Evolutionary conservation across 306 rosid genomes (phyloP), one percentile per base, ranked within the genome.

Genomic region (Hylodesmum podocarpum): DNA sequence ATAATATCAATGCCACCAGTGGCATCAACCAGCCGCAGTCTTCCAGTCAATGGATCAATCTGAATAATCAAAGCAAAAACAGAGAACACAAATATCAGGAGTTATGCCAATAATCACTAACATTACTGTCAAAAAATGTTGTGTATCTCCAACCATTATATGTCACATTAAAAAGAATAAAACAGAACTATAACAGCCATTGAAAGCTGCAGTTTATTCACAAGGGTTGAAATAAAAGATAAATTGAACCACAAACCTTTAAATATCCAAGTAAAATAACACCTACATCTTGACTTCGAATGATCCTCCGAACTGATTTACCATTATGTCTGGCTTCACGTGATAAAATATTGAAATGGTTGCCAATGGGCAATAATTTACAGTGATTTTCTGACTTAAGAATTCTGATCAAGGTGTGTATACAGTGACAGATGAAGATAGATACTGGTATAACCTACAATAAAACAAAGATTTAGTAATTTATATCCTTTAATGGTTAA

Each of bases 11-110:
- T 83, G 62, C 87, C 82, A 46, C 95, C 95, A 70, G 96, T 92
- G 12, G 88, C 90, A 81, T 95, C 98, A 85, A 88, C 90, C 85
- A 95, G 80, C 83, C 85, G 98, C 78, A 95, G 85, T 85, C 88
- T 86, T 80, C 92, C 89, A 41, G 93, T 87, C 40, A 74, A 59
- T 57, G 85, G 87, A 77, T 85, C 85, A 78, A 87, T 72, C 98
- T 94, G 89, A 72, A 78, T 61, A 75, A 74, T 53, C 79, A 82
- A 44, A 47, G 78, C 57, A 66, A 19, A 69, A 47, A 24, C 37
- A 40, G 18, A 59, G 51, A 51, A 79, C 70, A 72, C 49, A 41
- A 72, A 40, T 39, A 69, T 31, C 19, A 55, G 59, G 24, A 49
- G 62, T 61, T 27, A 37, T 85, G 67, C 44, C 53, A 43, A 54